A percentile compares a stretch with the other conserved stretches of the same genome.
Conservation (phyloP, 2,329 filamentous ascomycete genomes). For the Cercospora citrullina region DNA sequence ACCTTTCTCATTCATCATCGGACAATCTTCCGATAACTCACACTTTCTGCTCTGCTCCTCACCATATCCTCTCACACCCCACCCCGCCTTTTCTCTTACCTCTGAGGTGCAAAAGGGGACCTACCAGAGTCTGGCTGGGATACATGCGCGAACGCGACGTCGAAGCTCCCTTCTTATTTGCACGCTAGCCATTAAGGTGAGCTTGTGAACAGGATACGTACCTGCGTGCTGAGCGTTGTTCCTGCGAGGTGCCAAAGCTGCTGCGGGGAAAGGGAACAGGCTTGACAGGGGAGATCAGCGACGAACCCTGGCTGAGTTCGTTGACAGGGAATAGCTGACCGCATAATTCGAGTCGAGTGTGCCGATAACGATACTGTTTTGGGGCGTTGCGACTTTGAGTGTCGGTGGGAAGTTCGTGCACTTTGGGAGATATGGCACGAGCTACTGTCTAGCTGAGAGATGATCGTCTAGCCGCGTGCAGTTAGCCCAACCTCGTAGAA, state of each 20-base stretch:
- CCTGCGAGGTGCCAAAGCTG: not conserved
- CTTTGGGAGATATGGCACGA: not conserved
- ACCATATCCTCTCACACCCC: not conserved
- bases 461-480: not conserved
- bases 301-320: not conserved
- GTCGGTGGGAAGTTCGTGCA: not conserved
- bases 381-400: not conserved
- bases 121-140: slow-evolving; percentile 5
- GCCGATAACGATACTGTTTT: not conserved
- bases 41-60: no score
- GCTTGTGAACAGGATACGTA: slow-evolving; percentile 6
- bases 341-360: not conserved
- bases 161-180: slow-evolving; percentile 16
- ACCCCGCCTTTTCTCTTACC: not conserved
- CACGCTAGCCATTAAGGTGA: slow-evolving; percentile 16
- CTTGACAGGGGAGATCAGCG: not conserved
- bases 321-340: not conserved
- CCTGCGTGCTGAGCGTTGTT: not conserved
- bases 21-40: no score
- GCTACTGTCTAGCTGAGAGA: not conserved
- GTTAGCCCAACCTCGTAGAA: not conserved
- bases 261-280: not conserved
- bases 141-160: slow-evolving; percentile 13
- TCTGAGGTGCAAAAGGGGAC: not conserved
- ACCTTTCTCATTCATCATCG: not conserved